Percentiles rank a stretch among this genome's conserved stretches.
These are phyloP conservation scores for Lizanozyma gosingica DNA, from an alignment of 1,139 yeast genomes.

Conservation along the genomic window DNA sequence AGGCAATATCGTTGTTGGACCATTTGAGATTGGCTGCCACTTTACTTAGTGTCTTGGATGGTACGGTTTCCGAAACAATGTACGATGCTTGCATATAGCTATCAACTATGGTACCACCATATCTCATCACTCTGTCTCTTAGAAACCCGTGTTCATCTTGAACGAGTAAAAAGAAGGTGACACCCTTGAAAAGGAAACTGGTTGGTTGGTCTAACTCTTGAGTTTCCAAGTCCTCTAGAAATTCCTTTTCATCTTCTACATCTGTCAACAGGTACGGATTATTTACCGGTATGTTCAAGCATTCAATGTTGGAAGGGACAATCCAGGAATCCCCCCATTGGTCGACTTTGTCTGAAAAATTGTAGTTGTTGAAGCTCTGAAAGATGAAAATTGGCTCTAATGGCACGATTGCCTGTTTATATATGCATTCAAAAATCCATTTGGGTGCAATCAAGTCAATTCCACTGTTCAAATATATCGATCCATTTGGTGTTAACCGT, in stretches of 20 bases:
- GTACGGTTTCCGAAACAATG: neutral
- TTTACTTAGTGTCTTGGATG: neutral
- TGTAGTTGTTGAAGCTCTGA: slow-evolving; percentile 1
- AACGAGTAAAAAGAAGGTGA: neutral
- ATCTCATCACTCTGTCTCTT: neutral
- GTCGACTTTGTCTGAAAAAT: neutral
- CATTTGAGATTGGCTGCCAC: neutral
- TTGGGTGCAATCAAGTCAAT: slow-evolving; percentile 55
- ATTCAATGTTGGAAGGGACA: neutral
- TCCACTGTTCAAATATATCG: slow-evolving; percentile 24
- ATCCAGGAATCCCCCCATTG: neutral
- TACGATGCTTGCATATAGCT: neutral
- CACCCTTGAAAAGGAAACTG: neutral
- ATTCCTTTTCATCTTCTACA: neutral
- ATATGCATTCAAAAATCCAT: slow-evolving; percentile 68
- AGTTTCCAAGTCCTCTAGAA: neutral
- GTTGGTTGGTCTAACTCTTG: neutral
- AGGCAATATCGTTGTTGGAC: neutral
- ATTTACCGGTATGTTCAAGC: neutral
- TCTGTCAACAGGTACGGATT: neutral
- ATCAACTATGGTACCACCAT: neutral
- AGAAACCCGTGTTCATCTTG: neutral
- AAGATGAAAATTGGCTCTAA: slow-evolving; percentile 56
- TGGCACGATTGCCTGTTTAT: slow-evolving; percentile 31
- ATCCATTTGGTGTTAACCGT: slow-evolving; percentile 10